phyloP scores from a whole-genome alignment of 768 basidiomycete species.

The Holtermanniella nyarrowii region DNA sequence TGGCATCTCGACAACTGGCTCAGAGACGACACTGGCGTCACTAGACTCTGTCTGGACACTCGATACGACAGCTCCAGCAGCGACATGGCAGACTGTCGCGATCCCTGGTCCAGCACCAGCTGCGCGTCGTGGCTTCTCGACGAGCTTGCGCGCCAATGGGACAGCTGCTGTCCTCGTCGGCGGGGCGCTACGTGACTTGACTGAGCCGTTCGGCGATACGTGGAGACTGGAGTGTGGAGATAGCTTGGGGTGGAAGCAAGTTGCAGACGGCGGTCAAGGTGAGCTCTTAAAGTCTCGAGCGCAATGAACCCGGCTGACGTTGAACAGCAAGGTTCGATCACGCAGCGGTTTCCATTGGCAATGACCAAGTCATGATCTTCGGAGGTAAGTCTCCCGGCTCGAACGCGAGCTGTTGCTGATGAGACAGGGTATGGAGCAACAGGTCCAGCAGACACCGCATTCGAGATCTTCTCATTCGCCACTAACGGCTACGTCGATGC shows the following conservation, averaged over 20 bases:
- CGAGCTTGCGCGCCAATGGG: conserved; percentile 31
- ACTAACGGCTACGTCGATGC: conserved; percentile 17
- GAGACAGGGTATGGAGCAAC: conserved; percentile 48
- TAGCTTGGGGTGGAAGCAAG: conserved; percentile 54
- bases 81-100: conserved; percentile 53
- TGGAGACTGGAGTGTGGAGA: conserved; percentile 32
- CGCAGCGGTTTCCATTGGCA: conserved; percentile 54
- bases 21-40: conserved; percentile 44
- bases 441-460: conserved; percentile 50
- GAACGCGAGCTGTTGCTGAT: conserved; percentile 1
- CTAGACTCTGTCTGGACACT: conserved; percentile 56
- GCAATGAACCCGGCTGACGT: no score
- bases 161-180: conserved; percentile 65
- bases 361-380: conserved; percentile 53
- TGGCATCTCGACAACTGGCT: conserved; percentile 42
- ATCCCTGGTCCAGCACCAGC: conserved; percentile 44
- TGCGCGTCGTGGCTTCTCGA: conserved; percentile 22
- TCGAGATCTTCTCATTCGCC: conserved; percentile 41
- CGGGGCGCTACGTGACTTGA: conserved; percentile 53
- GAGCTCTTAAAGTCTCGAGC: no score
- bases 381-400: conserved; percentile 46
- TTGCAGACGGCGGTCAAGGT: conserved; percentile 47
- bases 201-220: conserved; percentile 33
- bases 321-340: conserved; percentile 62
- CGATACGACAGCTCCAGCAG: conserved; percentile 48